Conservation (phyloP, 1,284 basidiomycete genomes). For the Apiotrichum gamsii region DNA sequence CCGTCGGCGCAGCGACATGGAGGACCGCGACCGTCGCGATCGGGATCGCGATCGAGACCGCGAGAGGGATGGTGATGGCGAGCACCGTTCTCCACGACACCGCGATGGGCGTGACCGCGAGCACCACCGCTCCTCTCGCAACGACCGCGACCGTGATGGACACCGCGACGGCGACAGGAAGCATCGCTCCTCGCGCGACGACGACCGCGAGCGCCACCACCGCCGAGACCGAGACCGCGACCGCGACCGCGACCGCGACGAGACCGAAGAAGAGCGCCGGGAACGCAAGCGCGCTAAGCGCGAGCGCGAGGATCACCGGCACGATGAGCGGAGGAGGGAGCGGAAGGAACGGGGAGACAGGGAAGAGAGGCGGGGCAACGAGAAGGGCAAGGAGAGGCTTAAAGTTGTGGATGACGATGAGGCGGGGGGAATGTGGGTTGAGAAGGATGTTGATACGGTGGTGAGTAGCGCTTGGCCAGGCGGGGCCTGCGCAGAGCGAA, state of each 20-base stretch:
- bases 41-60: neutral
- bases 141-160: constrained; percentile 3
- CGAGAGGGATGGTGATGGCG: neutral
- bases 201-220: constrained; percentile 1
- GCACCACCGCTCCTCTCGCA: too few species aligned
- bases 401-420: constrained; percentile 62
- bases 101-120: neutral
- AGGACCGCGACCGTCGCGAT: too few species aligned
- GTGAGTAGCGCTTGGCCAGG: neutral
- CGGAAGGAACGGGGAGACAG: constrained; percentile 15
- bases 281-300: constrained; percentile 6
- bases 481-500: neutral
- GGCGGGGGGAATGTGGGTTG: constrained; percentile 70
- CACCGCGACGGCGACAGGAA: constrained; percentile 2
- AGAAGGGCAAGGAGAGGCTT: constrained; percentile 28
- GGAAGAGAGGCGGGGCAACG: constrained; percentile 17
- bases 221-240: constrained; percentile 1
- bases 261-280: neutral
- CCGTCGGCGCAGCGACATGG: too few species aligned
- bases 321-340: constrained; percentile 15
- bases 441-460: constrained; percentile 63
- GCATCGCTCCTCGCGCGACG: neutral
- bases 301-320: constrained; percentile 6
- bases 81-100: too few species aligned
- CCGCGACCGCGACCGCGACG: constrained; percentile 1